Conservation (phyloP, 1,284 basidiomycete species). For the Sanghuangporus sanghuang region DNA sequence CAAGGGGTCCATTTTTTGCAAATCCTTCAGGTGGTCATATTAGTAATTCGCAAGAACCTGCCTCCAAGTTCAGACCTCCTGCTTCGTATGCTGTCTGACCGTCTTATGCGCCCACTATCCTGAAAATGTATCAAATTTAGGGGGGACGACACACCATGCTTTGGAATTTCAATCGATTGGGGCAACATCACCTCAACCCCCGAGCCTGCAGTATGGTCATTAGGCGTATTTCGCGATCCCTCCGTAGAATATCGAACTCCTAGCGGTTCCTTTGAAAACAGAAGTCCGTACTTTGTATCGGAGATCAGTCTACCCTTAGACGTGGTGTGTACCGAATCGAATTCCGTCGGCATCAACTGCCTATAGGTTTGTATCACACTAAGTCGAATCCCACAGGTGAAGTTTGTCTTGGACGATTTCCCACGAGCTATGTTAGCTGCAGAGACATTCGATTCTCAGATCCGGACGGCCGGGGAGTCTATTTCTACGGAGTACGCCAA, state of each 20-base stretch:
- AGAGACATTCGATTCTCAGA: conserved; percentile 31
- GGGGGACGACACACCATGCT: conserved; percentile 27
- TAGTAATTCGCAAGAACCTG: background rate
- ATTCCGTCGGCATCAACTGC: background rate
- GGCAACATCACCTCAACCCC: conserved; percentile 22
- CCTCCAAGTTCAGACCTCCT: background rate
- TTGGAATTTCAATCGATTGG: conserved; percentile 30
- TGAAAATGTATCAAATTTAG: background rate
- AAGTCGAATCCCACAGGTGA: conserved; percentile 22
- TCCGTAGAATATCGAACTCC: conserved; percentile 29
- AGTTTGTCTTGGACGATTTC: conserved; percentile 35
- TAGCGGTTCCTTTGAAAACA: conserved; percentile 20
- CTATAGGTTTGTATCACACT: background rate
- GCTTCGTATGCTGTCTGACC: background rate
- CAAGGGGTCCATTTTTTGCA: background rate
- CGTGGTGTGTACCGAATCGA: background rate
- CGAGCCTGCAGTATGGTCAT: conserved; percentile 31
- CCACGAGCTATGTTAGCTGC: conserved; percentile 27
- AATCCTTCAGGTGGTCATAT: background rate
- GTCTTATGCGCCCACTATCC: background rate
- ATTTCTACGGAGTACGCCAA: conserved; percentile 33
- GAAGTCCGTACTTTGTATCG: conserved; percentile 31
- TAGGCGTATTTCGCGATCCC: conserved; percentile 39
- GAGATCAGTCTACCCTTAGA: conserved; percentile 19
- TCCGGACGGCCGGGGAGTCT: conserved; percentile 27